A percentile compares a stretch with the other conserved stretches of the same genome.
Conservation (phyloP, 169 alveolate species). For the Plasmodium blacklocki region DNA sequence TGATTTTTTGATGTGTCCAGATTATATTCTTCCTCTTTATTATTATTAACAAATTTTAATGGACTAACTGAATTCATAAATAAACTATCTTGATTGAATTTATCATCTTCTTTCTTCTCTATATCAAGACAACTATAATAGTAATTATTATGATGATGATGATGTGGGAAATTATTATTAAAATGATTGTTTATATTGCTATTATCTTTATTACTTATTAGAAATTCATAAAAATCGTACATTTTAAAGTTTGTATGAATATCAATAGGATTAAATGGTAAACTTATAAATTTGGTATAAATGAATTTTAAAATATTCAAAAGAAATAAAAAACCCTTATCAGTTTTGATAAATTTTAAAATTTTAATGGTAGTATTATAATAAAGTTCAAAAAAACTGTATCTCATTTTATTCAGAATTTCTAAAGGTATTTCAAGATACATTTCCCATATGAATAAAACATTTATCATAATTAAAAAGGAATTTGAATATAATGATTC, state of each 20-base stretch:
- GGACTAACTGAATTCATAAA: conserved; percentile 48
- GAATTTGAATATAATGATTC: conserved; percentile 56
- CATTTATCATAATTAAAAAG: conserved; percentile 53
- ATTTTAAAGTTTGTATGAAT: conserved; percentile 41
- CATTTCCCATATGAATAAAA: conserved; percentile 66
- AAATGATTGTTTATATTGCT: not conserved
- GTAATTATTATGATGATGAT: not conserved
- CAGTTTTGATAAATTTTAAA: conserved; percentile 48
- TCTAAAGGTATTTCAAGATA: conserved; percentile 63
- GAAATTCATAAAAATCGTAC: conserved; percentile 66
- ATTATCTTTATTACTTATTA: not conserved
- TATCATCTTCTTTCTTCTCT: conserved; percentile 16
- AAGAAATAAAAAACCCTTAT: conserved; percentile 36
- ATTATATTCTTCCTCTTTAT: not conserved
- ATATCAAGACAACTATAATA: not conserved
- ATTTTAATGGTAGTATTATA: conserved; percentile 74
- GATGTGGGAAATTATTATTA: not conserved
- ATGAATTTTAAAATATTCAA: conserved; percentile 59
- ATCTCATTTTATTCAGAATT: conserved; percentile 70
- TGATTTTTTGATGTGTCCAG: not conserved
- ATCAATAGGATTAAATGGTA: conserved; percentile 73
- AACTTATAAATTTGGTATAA: conserved; percentile 49
- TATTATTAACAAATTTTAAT: conserved; percentile 24
- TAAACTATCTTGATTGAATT: conserved; percentile 32
- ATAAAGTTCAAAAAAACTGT: conserved; percentile 72